Base-by-base conservation (phyloP, 202 grass and related monocot genomes). In the Dendrocalamus latiflorus region DNA sequence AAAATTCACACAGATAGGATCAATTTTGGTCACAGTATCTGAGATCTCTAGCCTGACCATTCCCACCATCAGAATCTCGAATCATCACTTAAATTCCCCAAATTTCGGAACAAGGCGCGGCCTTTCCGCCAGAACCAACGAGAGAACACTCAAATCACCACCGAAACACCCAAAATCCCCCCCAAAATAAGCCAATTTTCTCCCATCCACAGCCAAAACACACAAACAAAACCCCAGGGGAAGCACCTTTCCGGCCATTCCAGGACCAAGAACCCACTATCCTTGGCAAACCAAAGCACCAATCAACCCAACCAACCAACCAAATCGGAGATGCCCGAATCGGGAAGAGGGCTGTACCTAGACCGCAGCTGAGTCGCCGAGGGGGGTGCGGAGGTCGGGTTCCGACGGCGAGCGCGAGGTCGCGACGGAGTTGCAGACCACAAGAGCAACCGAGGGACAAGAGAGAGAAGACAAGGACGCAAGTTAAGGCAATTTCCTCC, bases 401-500 rank as follows among this genome's bases (percentile, higher is more conserved):
- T 79, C 53, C 51, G 54, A 24, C 41, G 78, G 68, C 8, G 83
- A 13, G 56, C 20, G 55, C 77, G 70, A 84, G 74, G 83, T 61
- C 15, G 15, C 53, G 41, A 36, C 51, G 86, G 67, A 30, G 80
- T 60, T 48, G 78, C 37, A 47, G 82, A 41, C 64, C 70, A 38
- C 22, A 72, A 53, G 30, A 60, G 16, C 80, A 58, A 25, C 18
- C 55, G 65, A 15, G 75, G 17, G 4, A 34, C 4, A 5, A 34
- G 33, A 34, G 4, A 30, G 56, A 41, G 26, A 78, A 17, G 74
- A 76, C 28, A 20, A 61, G 68, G 73, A 79, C 68, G 78, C 72
- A 60, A 82, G 49, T 78, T 86, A 68, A 81, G 39, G 56, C 47
- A 43, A 76, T 57, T 64, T 68, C 79, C 57, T 65, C 73, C 42